phyloP scores from a whole-genome alignment of 768 basidiomycete species.

The Podaxis sp. region DNA sequence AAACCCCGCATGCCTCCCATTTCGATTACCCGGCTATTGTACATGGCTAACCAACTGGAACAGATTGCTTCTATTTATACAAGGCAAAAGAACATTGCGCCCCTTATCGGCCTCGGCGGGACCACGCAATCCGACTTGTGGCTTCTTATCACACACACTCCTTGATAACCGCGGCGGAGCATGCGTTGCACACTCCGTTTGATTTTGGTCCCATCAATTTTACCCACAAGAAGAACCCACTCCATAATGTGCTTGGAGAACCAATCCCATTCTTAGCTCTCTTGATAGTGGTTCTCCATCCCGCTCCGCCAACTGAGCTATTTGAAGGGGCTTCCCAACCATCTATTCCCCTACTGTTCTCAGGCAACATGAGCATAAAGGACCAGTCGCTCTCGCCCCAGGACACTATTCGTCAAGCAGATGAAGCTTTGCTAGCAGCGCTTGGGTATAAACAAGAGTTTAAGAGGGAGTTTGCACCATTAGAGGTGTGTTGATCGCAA shows the following conservation, averaged over 20 bases:
- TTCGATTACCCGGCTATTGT: too few species aligned
- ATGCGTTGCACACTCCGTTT: background rate
- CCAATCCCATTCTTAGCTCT: background rate
- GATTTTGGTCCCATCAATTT: background rate
- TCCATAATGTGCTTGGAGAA: background rate
- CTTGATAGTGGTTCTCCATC: background rate
- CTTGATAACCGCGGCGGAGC: background rate
- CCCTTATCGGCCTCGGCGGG: too few species aligned
- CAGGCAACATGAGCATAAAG: background rate
- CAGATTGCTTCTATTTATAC: too few species aligned
- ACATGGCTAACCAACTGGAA: too few species aligned
- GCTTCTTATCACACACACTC: background rate
- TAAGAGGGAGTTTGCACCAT: constrained; percentile 45
- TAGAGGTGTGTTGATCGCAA: constrained; percentile 34
- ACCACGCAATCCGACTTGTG: background rate
- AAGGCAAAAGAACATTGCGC: too few species aligned
- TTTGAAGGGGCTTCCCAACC: background rate
- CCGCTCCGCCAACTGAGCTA: background rate
- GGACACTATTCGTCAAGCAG: constrained; percentile 18
- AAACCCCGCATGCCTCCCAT: too few species aligned
- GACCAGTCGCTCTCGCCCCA: background rate
- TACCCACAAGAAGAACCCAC: background rate
- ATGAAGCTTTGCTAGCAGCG: constrained; percentile 34
- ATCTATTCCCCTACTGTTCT: background rate
- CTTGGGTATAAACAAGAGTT: constrained; percentile 51